Percentiles rank a stretch among this genome's conserved stretches.
These are phyloP conservation scores for Sarocladium brachiariae DNA, from an alignment of 2,329 filamentous ascomycete genomes.

Conservation along the genomic window DNA sequence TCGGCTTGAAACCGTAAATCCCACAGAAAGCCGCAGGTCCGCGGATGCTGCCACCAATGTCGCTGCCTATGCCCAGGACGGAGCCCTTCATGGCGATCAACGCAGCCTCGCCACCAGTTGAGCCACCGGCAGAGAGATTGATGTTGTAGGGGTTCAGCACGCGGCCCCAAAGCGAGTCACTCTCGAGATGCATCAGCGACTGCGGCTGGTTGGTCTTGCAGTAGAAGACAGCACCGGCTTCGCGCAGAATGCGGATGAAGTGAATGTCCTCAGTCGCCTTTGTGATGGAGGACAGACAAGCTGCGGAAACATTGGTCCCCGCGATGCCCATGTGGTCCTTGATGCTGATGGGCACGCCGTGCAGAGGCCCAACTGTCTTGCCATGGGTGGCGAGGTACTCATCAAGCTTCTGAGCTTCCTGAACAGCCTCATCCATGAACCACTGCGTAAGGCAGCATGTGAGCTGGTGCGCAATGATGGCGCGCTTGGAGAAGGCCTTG, in stretches of 20 bases:
- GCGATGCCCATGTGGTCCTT: constrained; percentile 52
- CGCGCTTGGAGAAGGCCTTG: constrained; percentile 12
- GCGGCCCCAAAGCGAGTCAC: constrained; percentile 56
- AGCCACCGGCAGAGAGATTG: constrained; percentile 54
- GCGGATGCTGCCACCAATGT: constrained; percentile 40
- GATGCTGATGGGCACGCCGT: constrained; percentile 48
- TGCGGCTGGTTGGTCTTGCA: constrained; percentile 65
- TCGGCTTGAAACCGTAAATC: constrained; percentile 34
- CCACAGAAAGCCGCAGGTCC: constrained; percentile 37
- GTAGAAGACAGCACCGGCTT: constrained; percentile 57
- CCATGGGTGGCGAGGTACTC: constrained; percentile 27
- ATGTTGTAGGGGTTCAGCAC: constrained; percentile 58
- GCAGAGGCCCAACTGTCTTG: constrained; percentile 47
- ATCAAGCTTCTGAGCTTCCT: constrained; percentile 38
- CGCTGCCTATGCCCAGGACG: constrained; percentile 33
- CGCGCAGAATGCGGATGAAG: constrained; percentile 49
- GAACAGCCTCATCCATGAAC: constrained; percentile 41
- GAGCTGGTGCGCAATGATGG: constrained; percentile 14
- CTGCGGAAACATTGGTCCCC: constrained; percentile 45
- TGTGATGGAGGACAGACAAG: constrained; percentile 48
- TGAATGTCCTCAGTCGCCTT: constrained; percentile 47
- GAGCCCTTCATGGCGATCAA: constrained; percentile 34
- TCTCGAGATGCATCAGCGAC: constrained; percentile 30
- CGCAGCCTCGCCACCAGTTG: constrained; percentile 50
- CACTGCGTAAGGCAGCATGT: constrained; percentile 40